Conservation (phyloP, 768 basidiomycete species). For the Russula sp. region DNA sequence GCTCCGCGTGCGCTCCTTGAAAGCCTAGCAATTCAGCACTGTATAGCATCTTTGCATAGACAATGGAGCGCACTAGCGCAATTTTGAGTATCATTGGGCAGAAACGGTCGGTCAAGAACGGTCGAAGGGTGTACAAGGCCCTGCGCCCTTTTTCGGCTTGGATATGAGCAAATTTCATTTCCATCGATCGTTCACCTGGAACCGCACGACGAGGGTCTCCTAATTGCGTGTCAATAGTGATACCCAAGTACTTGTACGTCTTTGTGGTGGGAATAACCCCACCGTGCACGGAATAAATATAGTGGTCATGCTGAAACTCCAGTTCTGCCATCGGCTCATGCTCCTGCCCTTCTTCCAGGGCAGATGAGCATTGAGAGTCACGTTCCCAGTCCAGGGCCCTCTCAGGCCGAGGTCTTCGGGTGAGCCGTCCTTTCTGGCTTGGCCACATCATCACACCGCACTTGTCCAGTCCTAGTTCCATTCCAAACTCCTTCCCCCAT, state of each 20-base stretch:
- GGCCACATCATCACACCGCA: neutral
- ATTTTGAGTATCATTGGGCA: no score
- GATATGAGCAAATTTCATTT: neutral
- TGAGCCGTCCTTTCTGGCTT: no score
- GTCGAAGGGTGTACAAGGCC: neutral
- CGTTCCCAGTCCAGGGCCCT: no score
- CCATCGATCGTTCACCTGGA: neutral
- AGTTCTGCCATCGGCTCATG: no score
- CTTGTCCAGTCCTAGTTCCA: constrained; percentile 1
- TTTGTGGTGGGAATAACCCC: constrained; percentile 14
- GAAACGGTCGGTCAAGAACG: neutral
- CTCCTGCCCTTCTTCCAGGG: no score
- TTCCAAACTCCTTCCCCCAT: neutral
- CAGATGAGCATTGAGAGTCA: no score
- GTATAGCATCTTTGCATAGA: neutral
- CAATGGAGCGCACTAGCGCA: no score
- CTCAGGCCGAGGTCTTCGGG: no score
- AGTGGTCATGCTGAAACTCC: neutral
- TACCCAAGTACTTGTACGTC: constrained; percentile 34
- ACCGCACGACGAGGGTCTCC: neutral
- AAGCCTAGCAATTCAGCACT: no score
- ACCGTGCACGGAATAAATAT: neutral
- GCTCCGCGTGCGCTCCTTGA: no score
- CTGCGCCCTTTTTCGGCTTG: neutral
- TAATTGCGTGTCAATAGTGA: constrained; percentile 23